A percentile compares a stretch with the other conserved stretches of the same genome.
phyloP scores from a whole-genome alignment of 169 alveolate species.

The Besnoitia besnoiti region DNA sequence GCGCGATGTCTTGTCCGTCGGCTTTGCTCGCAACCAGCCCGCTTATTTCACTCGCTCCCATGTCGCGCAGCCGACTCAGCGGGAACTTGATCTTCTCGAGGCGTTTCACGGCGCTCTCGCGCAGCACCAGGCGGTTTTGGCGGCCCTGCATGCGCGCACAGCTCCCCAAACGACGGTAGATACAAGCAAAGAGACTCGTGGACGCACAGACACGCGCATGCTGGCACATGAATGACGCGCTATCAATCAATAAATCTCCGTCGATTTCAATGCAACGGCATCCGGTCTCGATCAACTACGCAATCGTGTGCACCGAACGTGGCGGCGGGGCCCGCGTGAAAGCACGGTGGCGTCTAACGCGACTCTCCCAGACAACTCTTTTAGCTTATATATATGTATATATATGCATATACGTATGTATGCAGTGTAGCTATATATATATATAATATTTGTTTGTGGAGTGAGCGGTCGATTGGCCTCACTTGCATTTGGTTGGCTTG shows the following conservation, averaged over 20 bases:
- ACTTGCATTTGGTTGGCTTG: not conserved
- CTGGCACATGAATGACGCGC: too few species aligned
- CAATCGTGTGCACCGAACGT: too few species aligned
- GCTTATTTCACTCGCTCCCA: slow-evolving; percentile 6
- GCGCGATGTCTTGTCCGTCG: slow-evolving; percentile 44
- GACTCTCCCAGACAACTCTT: too few species aligned
- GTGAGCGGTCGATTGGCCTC: not conserved
- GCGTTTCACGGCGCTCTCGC: not conserved
- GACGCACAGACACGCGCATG: too few species aligned
- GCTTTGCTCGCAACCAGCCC: slow-evolving; percentile 48
- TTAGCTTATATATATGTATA: not conserved
- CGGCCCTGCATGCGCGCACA: not conserved
- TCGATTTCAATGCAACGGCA: too few species aligned
- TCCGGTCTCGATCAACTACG: too few species aligned
- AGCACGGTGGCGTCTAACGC: too few species aligned
- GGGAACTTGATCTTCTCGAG: slow-evolving; percentile 18
- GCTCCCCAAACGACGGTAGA: not conserved
- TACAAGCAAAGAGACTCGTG: too few species aligned
- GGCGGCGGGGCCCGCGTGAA: too few species aligned
- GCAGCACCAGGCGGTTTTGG: not conserved
- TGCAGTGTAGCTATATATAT: not conserved
- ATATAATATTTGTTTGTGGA: not conserved
- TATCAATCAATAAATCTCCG: too few species aligned
- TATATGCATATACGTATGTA: not conserved
- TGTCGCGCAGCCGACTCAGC: slow-evolving; percentile 4